Conservation (phyloP, 2,329 filamentous ascomycete genomes). For the Xylaria sp. region DNA sequence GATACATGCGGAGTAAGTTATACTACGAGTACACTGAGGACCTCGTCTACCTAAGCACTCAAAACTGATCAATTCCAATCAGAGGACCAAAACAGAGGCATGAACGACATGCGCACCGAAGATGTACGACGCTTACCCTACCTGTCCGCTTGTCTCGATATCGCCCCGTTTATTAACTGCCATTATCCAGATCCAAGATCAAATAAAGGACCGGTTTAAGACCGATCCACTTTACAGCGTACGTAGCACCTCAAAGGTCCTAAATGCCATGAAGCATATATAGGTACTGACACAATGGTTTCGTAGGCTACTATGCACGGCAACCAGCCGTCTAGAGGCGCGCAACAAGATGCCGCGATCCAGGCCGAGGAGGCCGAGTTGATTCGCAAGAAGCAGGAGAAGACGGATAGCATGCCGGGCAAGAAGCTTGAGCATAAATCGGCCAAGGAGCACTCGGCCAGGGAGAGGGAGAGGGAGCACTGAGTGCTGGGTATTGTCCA, state of each 20-base stretch:
- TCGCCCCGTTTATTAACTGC: constrained; percentile 1
- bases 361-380: constrained; percentile 45
- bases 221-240: constrained; percentile 44
- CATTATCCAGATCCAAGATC: constrained; percentile 37
- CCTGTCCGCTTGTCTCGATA: not conserved
- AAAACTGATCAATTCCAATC: constrained; percentile 10
- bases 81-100: constrained; percentile 43
- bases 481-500: not conserved
- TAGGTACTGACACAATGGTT: not conserved
- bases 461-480: not conserved
- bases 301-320: constrained; percentile 45
- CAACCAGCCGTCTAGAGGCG: constrained; percentile 45
- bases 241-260: constrained; percentile 13
- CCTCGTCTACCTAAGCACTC: not conserved
- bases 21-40: not conserved
- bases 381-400: constrained; percentile 44
- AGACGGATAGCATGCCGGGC: constrained; percentile 41
- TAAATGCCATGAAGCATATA: not conserved
- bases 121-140: constrained; percentile 36
- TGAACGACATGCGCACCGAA: constrained; percentile 44
- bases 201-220: constrained; percentile 44
- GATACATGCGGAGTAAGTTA: constrained; percentile 43
- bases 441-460: constrained; percentile 11
- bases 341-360: constrained; percentile 45
- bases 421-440: constrained; percentile 39